Percentiles rank a stretch among this genome's conserved stretches.
phyloP scores from a whole-genome alignment of 371 early-diverging fungal species.

The Edhazardia aedis region DNA sequence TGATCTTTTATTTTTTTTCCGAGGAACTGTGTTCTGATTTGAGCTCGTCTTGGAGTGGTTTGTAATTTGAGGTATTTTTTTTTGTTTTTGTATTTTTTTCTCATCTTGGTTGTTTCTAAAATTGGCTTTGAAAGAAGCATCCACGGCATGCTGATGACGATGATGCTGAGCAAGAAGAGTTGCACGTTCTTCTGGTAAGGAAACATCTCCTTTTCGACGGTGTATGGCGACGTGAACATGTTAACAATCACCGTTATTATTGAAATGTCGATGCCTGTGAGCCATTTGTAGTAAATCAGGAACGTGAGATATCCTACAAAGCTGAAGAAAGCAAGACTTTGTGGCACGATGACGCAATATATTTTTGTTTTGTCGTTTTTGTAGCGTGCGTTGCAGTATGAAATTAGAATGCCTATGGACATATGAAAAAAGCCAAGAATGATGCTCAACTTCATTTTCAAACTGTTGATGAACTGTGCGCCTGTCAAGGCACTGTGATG shows the following conservation, averaged over 20 bases:
- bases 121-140: conserved; percentile 85
- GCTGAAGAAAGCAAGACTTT: conserved; percentile 65
- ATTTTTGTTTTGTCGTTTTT: conserved; percentile 59
- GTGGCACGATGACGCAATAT: conserved; percentile 68
- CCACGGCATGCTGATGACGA: conserved; percentile 79
- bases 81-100: conserved; percentile 53
- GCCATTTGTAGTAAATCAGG: conserved; percentile 84
- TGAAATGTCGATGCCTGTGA: conserved; percentile 64
- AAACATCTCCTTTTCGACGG: conserved; percentile 51
- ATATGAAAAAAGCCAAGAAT: conserved; percentile 89
- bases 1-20: background rate
- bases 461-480: conserved; percentile 78
- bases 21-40: no score
- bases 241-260: conserved; percentile 84
- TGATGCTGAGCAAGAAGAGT: conserved; percentile 56
- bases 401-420: conserved; percentile 71
- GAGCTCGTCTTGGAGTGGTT: background rate
- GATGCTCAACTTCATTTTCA: conserved; percentile 97
- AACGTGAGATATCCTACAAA: conserved; percentile 83
- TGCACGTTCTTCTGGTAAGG: conserved; percentile 56
- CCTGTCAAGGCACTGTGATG: conserved; percentile 63
- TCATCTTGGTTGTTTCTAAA: conserved; percentile 55
- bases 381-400: conserved; percentile 67
- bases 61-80: conserved; percentile 50
- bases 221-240: conserved; percentile 89